Base-by-base conservation (phyloP, 805 yeast genomes). In the Cyberlindnera maritima region DNA sequence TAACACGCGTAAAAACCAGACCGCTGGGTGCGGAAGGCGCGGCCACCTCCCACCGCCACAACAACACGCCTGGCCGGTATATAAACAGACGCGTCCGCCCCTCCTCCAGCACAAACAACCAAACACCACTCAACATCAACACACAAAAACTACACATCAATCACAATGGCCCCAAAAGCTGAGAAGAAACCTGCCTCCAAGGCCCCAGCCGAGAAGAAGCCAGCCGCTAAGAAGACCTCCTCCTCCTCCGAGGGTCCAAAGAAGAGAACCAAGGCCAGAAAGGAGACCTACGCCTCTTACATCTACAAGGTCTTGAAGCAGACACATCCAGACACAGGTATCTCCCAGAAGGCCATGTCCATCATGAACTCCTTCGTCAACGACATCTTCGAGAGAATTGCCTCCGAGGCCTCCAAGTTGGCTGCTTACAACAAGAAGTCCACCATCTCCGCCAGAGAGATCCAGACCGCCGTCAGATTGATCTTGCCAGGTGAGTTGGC, bases 241-340 rank as follows among this genome's bases (percentile, higher is more conserved):
- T 74, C 95, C 60, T 77, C 89, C 55, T 67, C 87, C 60, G 79
- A 83, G 51, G 92, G 83, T 66, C 74, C 84, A 71, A 91, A 89
- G 83, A 91, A 88, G 87, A 89, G 96, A 81, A 69, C 89, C 62
- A 91, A 91, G 86, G 76, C 91, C 65, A 89, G 97, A 85, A 91
- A 90, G 86, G 97, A 92, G 79, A 89, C 97, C 58, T 92, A 90
- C 81, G 89, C 96, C 58, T 90, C 97, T 55, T 92, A 92, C 78
- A 92, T 92, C 71, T 92, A 91, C 94, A 92, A 92, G 77, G 97
- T 91, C 60, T 85, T 92, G 72, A 91, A 91, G 77, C 97, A 92
- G 81, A 91, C 97, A 55, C 98, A 92, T 76, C 98, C 97, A 74
- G 97, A 92, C 74, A 92, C 98, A 56, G 98, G 97, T 88, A 92